Conservation (phyloP, 2,329 filamentous ascomycete species). For the Aspergillus intermedius region DNA sequence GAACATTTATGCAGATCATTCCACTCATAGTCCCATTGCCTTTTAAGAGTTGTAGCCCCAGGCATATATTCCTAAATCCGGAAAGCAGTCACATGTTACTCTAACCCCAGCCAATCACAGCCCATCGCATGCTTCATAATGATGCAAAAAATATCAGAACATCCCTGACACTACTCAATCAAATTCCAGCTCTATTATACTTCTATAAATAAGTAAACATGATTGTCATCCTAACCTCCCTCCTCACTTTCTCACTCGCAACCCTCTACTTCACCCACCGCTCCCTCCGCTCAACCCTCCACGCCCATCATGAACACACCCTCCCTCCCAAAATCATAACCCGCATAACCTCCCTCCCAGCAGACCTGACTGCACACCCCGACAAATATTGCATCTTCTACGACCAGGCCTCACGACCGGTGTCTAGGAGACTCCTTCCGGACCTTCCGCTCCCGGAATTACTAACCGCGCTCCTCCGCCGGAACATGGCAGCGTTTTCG, state of each 20-base stretch:
- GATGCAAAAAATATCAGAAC: not conserved
- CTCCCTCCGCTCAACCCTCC: slow-evolving; percentile 17
- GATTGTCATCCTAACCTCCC: not conserved
- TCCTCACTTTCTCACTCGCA: slow-evolving; percentile 10
- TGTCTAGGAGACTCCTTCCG: slow-evolving; percentile 16
- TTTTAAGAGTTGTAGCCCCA: too few relatives aligned
- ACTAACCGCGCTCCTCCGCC: slow-evolving; percentile 24
- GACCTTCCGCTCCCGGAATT: slow-evolving; percentile 11
- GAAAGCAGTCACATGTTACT: not conserved
- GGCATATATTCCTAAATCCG: not conserved
- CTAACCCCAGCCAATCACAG: not conserved
- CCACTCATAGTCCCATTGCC: too few relatives aligned
- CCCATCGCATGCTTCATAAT: not conserved
- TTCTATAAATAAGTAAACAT: not conserved
- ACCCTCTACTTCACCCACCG: slow-evolving; percentile 19
- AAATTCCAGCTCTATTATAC: not conserved
- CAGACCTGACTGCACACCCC: slow-evolving; percentile 8
- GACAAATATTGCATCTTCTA: slow-evolving; percentile 15
- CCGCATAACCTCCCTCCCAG: slow-evolving; percentile 19
- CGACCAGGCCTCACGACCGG: slow-evolving; percentile 16
- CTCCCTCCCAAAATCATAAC: slow-evolving; percentile 9
- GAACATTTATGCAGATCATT: too few relatives aligned
- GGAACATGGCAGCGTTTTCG: slow-evolving; percentile 29
- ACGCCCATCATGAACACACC: slow-evolving; percentile 9
- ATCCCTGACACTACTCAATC: not conserved